Percentiles rank a stretch among this genome's conserved stretches.
Evolutionary conservation across 805 yeast genomes (phyloP).

Genomic region (Starmerella lactis-condensi): DNA sequence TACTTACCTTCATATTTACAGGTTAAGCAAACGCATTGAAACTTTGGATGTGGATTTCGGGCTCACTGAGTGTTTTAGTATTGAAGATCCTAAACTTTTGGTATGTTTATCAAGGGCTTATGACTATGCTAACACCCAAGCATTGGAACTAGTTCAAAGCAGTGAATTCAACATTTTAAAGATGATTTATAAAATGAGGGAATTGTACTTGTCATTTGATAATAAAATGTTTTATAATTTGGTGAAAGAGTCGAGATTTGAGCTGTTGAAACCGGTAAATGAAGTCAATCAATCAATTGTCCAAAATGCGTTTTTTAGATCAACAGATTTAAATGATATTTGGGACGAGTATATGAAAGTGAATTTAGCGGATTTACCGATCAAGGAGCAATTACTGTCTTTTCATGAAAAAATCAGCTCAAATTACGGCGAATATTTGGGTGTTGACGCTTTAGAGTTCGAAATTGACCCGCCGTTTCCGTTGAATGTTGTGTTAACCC

Average conservation of each 20-base stretch:
- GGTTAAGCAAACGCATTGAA: background rate
- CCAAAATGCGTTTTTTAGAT: constrained; percentile 20
- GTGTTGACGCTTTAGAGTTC: constrained; percentile 23
- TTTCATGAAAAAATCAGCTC: background rate
- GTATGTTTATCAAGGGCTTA: constrained; percentile 44
- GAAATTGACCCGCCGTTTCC: constrained; percentile 59
- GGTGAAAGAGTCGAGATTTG: too few relatives aligned
- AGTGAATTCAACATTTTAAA: constrained; percentile 34
- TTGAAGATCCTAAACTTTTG: constrained; percentile 31
- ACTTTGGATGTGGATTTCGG: background rate
- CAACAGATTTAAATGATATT: constrained; percentile 18
- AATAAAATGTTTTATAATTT: constrained; percentile 35
- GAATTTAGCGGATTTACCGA: constrained; percentile 19
- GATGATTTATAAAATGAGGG: constrained; percentile 34
- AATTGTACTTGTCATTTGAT: constrained; percentile 35
- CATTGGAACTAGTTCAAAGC: constrained; percentile 32
- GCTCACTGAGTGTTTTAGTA: constrained; percentile 18
- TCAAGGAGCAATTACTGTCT: constrained; percentile 18
- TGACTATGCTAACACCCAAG: constrained; percentile 42
- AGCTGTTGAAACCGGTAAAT: constrained; percentile 29
- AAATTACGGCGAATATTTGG: constrained; percentile 9
- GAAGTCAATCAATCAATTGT: constrained; percentile 20
- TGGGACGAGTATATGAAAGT: constrained; percentile 19
- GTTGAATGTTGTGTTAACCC: constrained; percentile 50
- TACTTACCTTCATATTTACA: constrained; percentile 12